Evolutionary conservation across 2,329 filamentous ascomycete species (phyloP).

Genomic region (Pseudogymnoascus sp.): DNA sequence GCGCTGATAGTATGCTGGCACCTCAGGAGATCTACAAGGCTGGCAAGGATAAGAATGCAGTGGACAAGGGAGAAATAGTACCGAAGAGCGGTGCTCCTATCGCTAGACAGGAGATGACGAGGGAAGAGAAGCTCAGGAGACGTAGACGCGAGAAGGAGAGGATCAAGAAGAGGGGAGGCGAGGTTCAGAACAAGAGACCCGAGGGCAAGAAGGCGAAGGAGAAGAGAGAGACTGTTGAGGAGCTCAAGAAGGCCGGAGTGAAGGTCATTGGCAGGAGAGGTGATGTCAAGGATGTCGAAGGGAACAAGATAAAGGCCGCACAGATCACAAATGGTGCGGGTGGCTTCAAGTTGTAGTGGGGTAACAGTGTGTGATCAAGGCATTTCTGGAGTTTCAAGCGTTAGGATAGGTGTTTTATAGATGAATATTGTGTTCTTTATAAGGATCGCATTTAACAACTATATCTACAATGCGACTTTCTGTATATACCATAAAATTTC

Average conservation of each 20-base stretch:
- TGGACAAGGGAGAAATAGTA: constrained; percentile 62
- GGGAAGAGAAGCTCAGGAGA: constrained; percentile 73
- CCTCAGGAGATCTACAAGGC: constrained; percentile 90
- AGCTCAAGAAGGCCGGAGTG: constrained; percentile 74
- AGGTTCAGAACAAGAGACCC: constrained; percentile 37
- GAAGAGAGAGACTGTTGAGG: constrained; percentile 39
- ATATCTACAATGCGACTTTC: neutral
- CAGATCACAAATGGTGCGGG: constrained; percentile 43
- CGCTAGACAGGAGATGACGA: constrained; percentile 74
- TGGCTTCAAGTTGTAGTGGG: constrained; percentile 50
- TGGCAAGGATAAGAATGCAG: constrained; percentile 49
- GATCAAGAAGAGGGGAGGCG: constrained; percentile 58
- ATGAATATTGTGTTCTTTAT: constrained; percentile 5
- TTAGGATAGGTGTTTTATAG: constrained; percentile 7
- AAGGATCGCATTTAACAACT: neutral
- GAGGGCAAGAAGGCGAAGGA: constrained; percentile 51
- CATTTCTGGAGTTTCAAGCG: constrained; percentile 4
- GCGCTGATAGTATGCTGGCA: constrained; percentile 66
- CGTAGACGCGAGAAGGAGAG: constrained; percentile 80
- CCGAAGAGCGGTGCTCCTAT: constrained; percentile 70
- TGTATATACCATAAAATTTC: neutral
- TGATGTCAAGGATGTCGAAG: constrained; percentile 73
- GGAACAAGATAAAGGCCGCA: constrained; percentile 57
- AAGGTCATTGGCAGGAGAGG: constrained; percentile 89
- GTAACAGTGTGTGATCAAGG: neutral